Conservation (phyloP, 805 yeast species). For the Hanseniaspora mollemarum region DNA sequence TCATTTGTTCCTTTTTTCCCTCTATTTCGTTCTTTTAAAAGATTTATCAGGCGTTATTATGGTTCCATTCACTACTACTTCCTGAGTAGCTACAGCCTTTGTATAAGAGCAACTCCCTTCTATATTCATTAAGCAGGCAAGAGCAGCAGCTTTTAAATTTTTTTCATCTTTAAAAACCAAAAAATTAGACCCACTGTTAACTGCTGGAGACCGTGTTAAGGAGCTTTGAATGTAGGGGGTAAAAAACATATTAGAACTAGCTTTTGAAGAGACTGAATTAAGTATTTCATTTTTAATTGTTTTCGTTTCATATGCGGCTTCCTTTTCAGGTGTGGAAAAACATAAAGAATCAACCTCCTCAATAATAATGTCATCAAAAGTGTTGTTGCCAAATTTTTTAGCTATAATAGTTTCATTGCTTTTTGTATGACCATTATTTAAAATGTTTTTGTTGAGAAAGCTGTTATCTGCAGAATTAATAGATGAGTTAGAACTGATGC, state of each 20-base stretch:
- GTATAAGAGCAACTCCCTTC: background rate
- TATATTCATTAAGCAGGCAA: background rate
- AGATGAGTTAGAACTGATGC: background rate
- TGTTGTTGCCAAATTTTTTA: background rate
- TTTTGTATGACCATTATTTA: background rate
- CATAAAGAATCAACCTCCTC: background rate
- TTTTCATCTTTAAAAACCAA: background rate
- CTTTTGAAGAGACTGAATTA: background rate
- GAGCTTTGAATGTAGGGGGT: conserved; percentile 2
- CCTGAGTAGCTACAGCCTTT: conserved; percentile 5
- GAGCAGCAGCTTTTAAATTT: background rate
- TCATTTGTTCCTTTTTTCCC: background rate
- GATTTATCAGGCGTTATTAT: conserved; percentile 33
- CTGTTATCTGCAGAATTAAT: conserved; percentile 1
- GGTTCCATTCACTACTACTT: conserved; percentile 3
- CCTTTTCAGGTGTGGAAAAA: background rate
- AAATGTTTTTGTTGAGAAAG: conserved; percentile 8
- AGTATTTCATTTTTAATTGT: background rate
- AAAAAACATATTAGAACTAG: background rate
- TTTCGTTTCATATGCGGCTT: background rate
- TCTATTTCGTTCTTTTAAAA: conserved; percentile 31
- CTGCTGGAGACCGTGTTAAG: background rate
- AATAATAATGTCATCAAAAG: background rate
- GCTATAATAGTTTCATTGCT: background rate
- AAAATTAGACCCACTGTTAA: background rate